Percentiles rank a stretch among this genome's conserved stretches.
Conservation (phyloP, 140 eudicot genomes). For the Stevia rebaudiana region DNA sequence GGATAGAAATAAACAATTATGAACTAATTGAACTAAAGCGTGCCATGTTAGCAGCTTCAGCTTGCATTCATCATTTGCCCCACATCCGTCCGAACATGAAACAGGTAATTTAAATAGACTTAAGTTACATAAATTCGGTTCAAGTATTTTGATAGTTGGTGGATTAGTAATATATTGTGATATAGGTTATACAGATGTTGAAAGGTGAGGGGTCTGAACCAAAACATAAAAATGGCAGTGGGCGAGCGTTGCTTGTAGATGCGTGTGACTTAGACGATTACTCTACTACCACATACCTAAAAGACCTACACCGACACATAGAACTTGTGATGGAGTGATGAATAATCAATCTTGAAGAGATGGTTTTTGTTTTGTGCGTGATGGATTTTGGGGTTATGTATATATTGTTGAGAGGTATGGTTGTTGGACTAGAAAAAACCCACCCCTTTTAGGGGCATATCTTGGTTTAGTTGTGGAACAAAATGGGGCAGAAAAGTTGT, state of each 20-base stretch:
- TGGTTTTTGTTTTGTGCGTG: constrained; percentile 11
- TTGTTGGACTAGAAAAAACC: constrained; percentile 8
- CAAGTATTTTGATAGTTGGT: background rate
- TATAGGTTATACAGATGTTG: constrained; percentile 62
- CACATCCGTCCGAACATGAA: constrained; percentile 75
- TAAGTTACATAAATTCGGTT: background rate
- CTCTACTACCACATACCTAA: constrained; percentile 57
- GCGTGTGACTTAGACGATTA: constrained; percentile 74
- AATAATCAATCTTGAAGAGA: background rate
- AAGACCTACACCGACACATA: constrained; percentile 83
- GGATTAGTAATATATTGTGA: background rate
- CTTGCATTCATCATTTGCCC: constrained; percentile 73
- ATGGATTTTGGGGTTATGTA: constrained; percentile 22
- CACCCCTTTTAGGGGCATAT: constrained; percentile 20
- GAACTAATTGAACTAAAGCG: constrained; percentile 49
- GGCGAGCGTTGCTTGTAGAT: constrained; percentile 42
- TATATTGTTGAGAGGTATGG: constrained; percentile 27
- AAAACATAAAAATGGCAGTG: constrained; percentile 45
- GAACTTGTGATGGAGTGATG: constrained; percentile 85
- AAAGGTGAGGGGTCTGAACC: constrained; percentile 54
- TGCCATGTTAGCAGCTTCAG: constrained; percentile 69
- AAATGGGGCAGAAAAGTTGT: constrained; percentile 18
- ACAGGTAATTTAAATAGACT: constrained; percentile 30
- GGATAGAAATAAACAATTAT: constrained; percentile 38
- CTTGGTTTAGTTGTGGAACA: constrained; percentile 18